Base-by-base conservation (phyloP, 2,329 filamentous ascomycete genomes). In the Xylariaceae sp. region DNA sequence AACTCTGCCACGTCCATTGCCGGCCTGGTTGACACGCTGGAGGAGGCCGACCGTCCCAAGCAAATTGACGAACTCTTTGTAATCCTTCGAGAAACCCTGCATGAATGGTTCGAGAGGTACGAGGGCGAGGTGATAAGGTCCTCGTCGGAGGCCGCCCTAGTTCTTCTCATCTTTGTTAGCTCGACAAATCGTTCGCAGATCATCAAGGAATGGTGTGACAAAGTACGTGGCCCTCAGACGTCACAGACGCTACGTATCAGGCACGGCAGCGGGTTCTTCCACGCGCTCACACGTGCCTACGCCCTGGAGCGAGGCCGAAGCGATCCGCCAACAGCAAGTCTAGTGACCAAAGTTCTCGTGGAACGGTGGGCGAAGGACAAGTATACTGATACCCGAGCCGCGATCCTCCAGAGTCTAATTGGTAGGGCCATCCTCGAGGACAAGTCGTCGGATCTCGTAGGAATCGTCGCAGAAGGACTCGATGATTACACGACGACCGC, bases 401-500 rank as follows among this genome's bases (percentile, higher is more conserved):
- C 82, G 1, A 80, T 88, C 21, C 72, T 88, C 12, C 78, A 81
- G 56, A 82, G 81, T 48, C 71, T 88, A 23, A 72, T 77, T 1
- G 74, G 74, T 32, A 81, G 78, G 54, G 73, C 73, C 5, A 69
- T 82, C 3, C 69, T 85, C 3, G 71, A 66, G 40, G 68, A 76
- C 23, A 74, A 76, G 42, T 69, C 75, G 2, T 60, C 64, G 4
- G 64, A 67, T 2, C 81, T 86, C 54, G 57, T 82, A 1, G 64
- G 67, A 0, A 60, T 85, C 1, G 71, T 89, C 7, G 68, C 73
- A 0, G 81, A 82, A 41, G 85, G 88, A 0, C 74, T 99, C 23
- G 89, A 93, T 62, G 93, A 99, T 70, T 98, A 98, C 68, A 96
- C 91, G 0, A 93, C 91, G 2, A 93, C 91, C 63, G 88, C 93